phyloP scores from a whole-genome alignment of 345 rosid species.

The Aquilaria malaccensis region DNA sequence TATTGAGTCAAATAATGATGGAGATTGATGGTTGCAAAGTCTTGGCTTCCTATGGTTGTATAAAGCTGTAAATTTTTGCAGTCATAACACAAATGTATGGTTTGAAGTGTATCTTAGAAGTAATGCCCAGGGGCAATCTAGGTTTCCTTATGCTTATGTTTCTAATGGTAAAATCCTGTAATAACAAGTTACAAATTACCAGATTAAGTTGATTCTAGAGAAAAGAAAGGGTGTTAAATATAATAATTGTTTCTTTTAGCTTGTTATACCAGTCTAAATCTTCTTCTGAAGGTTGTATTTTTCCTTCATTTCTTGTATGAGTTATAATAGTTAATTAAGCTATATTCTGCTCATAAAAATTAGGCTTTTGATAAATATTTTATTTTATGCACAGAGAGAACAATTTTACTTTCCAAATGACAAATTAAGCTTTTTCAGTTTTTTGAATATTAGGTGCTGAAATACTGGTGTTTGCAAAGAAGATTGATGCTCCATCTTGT shows the following conservation, averaged over 20 bases:
- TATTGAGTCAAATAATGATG: conserved; percentile 86
- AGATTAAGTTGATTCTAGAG: conserved; percentile 43
- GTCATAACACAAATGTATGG: too few species aligned
- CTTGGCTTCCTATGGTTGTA: conserved; percentile 54
- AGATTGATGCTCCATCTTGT: too few species aligned
- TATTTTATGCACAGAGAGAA: conserved; percentile 34
- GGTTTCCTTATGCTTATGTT: background rate
- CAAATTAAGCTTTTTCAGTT: conserved; percentile 26
- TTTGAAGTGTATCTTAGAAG: too few species aligned
- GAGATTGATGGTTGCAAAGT: conserved; percentile 53
- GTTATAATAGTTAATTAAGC: background rate
- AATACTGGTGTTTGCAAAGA: too few species aligned
- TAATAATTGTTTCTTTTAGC: conserved; percentile 51
- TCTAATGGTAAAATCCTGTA: background rate
- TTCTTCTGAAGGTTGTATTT: conserved; percentile 67
- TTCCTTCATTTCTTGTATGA: background rate
- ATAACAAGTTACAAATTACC: conserved; percentile 61
- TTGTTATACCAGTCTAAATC: conserved; percentile 73
- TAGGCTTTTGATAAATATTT: conserved; percentile 6
- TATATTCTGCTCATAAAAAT: background rate
- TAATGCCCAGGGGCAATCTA: too few species aligned
- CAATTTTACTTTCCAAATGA: conserved; percentile 38
- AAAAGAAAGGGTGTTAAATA: conserved; percentile 30
- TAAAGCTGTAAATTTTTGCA: conserved; percentile 45
- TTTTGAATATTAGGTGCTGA: conserved; percentile 21